phyloP scores from a whole-genome alignment of 1,284 basidiomycete genomes.

The Trametes polyzona region DNA sequence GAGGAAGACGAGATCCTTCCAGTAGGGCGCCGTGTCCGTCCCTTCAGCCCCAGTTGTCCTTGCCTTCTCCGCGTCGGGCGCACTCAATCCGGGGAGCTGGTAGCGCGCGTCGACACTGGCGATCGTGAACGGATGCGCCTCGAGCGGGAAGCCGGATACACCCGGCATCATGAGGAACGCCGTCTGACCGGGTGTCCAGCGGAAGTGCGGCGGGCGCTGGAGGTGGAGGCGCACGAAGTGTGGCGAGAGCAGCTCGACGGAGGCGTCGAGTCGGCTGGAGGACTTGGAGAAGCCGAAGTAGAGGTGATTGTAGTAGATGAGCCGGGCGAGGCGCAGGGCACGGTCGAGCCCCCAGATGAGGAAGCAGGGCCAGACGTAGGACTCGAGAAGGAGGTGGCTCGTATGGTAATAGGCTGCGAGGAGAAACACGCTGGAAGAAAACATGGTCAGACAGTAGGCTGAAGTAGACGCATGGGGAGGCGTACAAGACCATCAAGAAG shows the following conservation, averaged over 20 bases:
- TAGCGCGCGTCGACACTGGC: conserved; percentile 43
- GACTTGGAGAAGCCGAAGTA: conserved; percentile 39
- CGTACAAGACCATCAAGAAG: conserved; percentile 31
- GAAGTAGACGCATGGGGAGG: background rate
- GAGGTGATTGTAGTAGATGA: conserved; percentile 55
- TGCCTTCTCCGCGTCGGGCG: conserved; percentile 7
- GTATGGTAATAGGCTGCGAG: conserved; percentile 41
- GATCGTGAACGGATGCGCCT: conserved; percentile 62
- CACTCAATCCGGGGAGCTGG: conserved; percentile 6
- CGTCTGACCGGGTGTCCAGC: conserved; percentile 55
- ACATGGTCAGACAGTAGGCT: background rate
- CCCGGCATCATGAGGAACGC: conserved; percentile 50
- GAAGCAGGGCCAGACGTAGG: conserved; percentile 59
- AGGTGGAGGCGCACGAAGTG: conserved; percentile 57
- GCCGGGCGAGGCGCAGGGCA: conserved; percentile 50
- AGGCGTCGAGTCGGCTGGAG: conserved; percentile 39
- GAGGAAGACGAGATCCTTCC: conserved; percentile 54
- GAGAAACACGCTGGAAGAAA: conserved; percentile 25
- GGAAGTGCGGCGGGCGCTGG: conserved; percentile 43
- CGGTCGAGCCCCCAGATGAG: conserved; percentile 72
- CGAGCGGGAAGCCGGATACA: conserved; percentile 46
- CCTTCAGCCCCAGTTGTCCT: background rate
- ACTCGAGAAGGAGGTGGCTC: conserved; percentile 22
- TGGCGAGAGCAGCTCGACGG: conserved; percentile 49
- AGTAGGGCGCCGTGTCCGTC: conserved; percentile 20